phyloP scores from a whole-genome alignment of 208 protist genomes.

The Acanthamoeba culbertsoni region DNA sequence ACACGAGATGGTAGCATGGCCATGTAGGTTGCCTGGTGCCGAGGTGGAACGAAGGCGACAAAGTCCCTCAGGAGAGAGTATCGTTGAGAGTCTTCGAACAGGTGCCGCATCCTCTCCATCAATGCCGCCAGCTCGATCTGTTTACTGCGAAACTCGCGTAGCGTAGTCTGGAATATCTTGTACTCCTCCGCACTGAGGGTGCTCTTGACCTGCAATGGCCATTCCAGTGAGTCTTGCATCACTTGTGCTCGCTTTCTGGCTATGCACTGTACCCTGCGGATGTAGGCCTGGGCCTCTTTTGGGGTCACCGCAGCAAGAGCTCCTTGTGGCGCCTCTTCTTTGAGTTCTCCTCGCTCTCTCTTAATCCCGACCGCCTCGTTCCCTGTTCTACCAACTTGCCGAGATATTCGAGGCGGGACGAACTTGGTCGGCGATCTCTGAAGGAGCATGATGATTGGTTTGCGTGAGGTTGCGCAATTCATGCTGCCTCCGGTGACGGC shows the following conservation, averaged over 20 bases:
- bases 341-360: not conserved
- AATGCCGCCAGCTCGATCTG: not conserved
- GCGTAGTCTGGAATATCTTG: conserved; percentile 21
- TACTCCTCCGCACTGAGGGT: not conserved
- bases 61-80: conserved; percentile 13
- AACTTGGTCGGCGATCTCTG: conserved; percentile 5
- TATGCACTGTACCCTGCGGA: not conserved
- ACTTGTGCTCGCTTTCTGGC: not conserved
- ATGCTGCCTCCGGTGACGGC: no score
- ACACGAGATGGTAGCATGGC: conserved; percentile 27
- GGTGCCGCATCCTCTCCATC: not conserved
- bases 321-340: not conserved
- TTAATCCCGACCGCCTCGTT: not conserved
- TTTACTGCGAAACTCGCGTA: not conserved
- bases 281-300: not conserved
- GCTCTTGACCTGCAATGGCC: not conserved
- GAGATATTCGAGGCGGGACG: not conserved
- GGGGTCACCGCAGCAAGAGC: not conserved
- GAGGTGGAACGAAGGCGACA: not conserved
- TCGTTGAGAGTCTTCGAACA: not conserved
- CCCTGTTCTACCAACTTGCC: not conserved
- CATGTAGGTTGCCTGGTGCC: not conserved
- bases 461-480: no score
- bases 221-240: not conserved
- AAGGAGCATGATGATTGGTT: no score